A percentile compares a stretch with the other conserved stretches of the same genome.
Conservation (phyloP, 2,329 filamentous ascomycete species). For the Cladosporium sp. region DNA sequence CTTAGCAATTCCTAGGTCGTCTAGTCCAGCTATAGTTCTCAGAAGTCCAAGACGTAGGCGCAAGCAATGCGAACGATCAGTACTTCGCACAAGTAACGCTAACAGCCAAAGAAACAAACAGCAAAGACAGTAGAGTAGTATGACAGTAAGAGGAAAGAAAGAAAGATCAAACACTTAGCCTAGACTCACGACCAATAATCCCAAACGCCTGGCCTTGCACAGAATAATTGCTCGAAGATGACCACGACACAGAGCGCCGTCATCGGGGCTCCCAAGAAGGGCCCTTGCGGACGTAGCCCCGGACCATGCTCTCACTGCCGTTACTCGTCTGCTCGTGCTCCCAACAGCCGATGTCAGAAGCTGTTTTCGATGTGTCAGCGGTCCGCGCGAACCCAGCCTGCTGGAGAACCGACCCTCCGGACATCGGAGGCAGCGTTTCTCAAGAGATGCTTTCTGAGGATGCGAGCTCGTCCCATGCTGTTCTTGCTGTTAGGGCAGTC, state of each 20-base stretch:
- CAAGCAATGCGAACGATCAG: not conserved
- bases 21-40: not conserved
- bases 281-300: conserved; percentile 13
- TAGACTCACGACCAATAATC: not conserved
- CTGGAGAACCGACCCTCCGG: conserved; percentile 1
- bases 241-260: conserved; percentile 11
- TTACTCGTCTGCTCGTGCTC: not conserved
- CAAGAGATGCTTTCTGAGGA: not conserved
- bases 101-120: not conserved
- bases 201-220: not conserved
- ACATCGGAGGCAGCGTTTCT: conserved; percentile 11
- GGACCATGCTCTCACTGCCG: conserved; percentile 9
- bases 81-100: too few relatives aligned
- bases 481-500: not conserved
- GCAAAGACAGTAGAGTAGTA: not conserved
- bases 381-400: conserved; percentile 7
- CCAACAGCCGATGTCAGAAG: conserved; percentile 8
- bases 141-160: not conserved
- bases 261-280: conserved; percentile 5
- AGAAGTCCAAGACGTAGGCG: not conserved
- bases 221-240: not conserved
- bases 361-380: conserved; percentile 18
- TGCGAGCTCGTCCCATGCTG: not conserved
- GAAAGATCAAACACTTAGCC: not conserved
- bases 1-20: not conserved